Base-by-base conservation (phyloP, 1,284 basidiomycete species). In the Puccinia hordei region DNA sequence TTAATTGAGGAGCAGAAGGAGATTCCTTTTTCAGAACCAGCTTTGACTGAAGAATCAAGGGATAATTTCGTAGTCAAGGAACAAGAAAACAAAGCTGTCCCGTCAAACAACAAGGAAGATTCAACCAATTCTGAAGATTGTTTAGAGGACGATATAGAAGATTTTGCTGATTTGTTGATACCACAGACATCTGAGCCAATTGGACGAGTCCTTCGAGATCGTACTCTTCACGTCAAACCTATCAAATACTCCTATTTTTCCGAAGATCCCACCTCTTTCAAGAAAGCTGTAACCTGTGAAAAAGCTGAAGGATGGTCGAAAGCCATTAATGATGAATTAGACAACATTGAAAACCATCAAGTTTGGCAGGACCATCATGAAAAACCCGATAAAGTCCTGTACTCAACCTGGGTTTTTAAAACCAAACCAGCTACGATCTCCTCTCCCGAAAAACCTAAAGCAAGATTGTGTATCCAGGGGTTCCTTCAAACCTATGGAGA, bases 321-420 rank as follows among this genome's bases (percentile, higher is more conserved):
- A n/a, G n/a, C n/a, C n/a, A n/a, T n/a, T n/a, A n/a, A n/a, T n/a
- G n/a, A n/a, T n/a, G n/a, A n/a, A n/a, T n/a, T n/a, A n/a, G n/a
- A n/a, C n/a, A 65, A 30, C 4, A 65, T 65, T 8, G 22, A 38
- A 33, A 13, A 6, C 41, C 41, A 44, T 57, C 53, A n/a, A n/a
- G n/a, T n/a, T n/a, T 57, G 53, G 53, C 5, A 57, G 17, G 53
- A 57, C 53, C 5, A 27, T 5, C 8, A 6, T 57, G 22, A n/a
- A 22, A 57, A 57, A 57, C 53, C 53, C 5, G 8, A 57, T 8
- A 57, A 57, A 8, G 5, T n/a, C 27, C 5, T 57, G 5, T 5
- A 57, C 19, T 41, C 38, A 3, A 46, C 41, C 13, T 71, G 66
- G 66, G 66, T 38, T 4, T 71, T 71, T n/a, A 71, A 46, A n/a